Conservation (phyloP, 2,329 filamentous ascomycete species). For the Colletotrichum caudatum region DNA sequence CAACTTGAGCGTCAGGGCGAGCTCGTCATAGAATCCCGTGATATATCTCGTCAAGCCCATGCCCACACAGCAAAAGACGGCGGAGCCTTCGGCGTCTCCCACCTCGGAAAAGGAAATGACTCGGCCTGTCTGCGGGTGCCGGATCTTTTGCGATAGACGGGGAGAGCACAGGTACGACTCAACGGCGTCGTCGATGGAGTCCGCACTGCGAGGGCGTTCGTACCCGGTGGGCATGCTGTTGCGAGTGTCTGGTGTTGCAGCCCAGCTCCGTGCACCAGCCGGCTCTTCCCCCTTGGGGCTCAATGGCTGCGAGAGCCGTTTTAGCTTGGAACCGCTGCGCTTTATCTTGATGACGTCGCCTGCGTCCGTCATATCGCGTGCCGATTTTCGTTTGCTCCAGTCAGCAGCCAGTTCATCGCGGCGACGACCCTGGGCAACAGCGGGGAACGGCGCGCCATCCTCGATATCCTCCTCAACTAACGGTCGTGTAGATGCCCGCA, state of each 20-base stretch:
- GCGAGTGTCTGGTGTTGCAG: conserved; percentile 46
- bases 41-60: conserved; percentile 98
- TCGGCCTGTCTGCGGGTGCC: conserved; percentile 86
- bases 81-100: conserved; percentile 89
- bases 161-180: conserved; percentile 86
- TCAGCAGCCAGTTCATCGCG: conserved; percentile 64
- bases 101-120: conserved; percentile 97
- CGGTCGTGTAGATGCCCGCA: conserved; percentile 24
- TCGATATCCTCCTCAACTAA: conserved; percentile 55
- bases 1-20: conserved; percentile 88
- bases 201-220: conserved; percentile 81
- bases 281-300: conserved; percentile 57
- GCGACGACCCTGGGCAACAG: conserved; percentile 71
- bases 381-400: conserved; percentile 59
- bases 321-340: conserved; percentile 69
- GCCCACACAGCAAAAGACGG: conserved; percentile 95
- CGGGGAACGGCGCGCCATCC: conserved; percentile 77
- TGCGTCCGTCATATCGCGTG: conserved; percentile 62
- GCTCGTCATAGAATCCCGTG: conserved; percentile 96
- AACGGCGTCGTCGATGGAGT: conserved; percentile 91
- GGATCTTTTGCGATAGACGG: conserved; percentile 87
- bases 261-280: conserved; percentile 29
- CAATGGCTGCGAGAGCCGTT: conserved; percentile 65
- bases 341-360: conserved; percentile 60
- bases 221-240: conserved; percentile 63